A percentile compares a stretch with the other conserved stretches of the same genome.
phyloP scores from a whole-genome alignment of 495 filamentous ascomycete species.

The Lepidopterella palustris region DNA sequence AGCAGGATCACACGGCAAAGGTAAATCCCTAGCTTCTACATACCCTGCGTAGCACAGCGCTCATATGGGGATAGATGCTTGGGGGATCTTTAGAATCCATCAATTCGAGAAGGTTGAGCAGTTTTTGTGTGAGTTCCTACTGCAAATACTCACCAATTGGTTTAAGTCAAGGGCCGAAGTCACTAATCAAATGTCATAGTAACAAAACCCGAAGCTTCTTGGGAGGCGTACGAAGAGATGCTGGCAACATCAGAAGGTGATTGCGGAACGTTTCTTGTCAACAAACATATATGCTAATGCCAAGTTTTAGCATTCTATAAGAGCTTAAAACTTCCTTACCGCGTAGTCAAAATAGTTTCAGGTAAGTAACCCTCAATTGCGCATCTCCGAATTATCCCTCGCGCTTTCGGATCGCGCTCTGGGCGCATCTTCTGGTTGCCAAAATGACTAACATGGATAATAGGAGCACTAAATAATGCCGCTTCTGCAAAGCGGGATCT shows the following conservation, averaged over 20 bases:
- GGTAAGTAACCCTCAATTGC: slow-evolving; percentile 38
- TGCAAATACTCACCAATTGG: slow-evolving; percentile 77
- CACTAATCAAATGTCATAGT: too few species aligned
- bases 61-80: slow-evolving; percentile 82
- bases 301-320: slow-evolving; percentile 68
- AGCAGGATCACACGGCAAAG: slow-evolving; percentile 70
- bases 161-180: too few species aligned
- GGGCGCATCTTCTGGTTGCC: too few species aligned
- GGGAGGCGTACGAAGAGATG: slow-evolving; percentile 56
- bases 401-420: too few species aligned
- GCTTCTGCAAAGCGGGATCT: slow-evolving; percentile 94
- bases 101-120: slow-evolving; percentile 83
- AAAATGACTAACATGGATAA: too few species aligned
- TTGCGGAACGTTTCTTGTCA: not conserved
- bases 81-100: slow-evolving; percentile 97
- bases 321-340: slow-evolving; percentile 81
- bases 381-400: not conserved
- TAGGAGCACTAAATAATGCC: slow-evolving; percentile 74
- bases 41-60: too few species aligned
- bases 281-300: not conserved
- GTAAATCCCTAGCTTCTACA: not conserved
- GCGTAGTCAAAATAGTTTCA: slow-evolving; percentile 85
- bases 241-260: not conserved
- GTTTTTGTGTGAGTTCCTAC: too few species aligned
- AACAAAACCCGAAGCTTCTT: slow-evolving; percentile 89